phyloP scores from a whole-genome alignment of 2,329 filamentous ascomycete genomes.

The Colletotrichum sansevieriae region DNA sequence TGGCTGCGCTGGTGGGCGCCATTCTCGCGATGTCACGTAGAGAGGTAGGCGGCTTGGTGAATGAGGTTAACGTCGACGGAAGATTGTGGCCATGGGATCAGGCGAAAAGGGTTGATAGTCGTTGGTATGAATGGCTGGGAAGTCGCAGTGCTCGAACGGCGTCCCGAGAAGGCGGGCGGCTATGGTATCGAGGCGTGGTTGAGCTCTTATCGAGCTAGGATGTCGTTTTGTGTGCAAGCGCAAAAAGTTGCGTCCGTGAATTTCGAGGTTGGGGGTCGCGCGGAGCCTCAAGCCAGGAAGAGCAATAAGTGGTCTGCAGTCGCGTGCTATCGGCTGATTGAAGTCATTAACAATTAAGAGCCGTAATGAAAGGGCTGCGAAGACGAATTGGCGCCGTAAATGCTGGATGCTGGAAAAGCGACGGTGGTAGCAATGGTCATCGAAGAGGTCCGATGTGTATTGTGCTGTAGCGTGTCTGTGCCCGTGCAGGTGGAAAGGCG shows the following conservation, averaged over 20 bases:
- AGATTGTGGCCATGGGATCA: conserved; percentile 39
- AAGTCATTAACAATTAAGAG: conserved; percentile 34
- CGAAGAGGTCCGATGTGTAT: conserved; percentile 18
- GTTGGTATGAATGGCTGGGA: conserved; percentile 20
- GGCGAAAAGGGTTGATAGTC: conserved; percentile 10
- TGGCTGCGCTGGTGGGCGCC: conserved; percentile 65
- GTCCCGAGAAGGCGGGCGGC: conserved; percentile 23
- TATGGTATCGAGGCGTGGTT: conserved; percentile 16
- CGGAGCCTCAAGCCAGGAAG: conserved; percentile 28
- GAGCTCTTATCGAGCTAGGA: conserved; percentile 37
- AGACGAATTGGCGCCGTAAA: conserved; percentile 27
- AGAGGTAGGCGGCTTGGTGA: conserved; percentile 22
- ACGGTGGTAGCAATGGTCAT: conserved; percentile 21
- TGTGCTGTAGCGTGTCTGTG: conserved; percentile 16
- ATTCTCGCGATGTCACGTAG: conserved; percentile 51
- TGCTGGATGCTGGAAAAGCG: conserved; percentile 15
- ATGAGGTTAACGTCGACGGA: conserved; percentile 37
- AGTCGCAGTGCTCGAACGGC: conserved; percentile 10
- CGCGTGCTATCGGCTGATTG: conserved; percentile 15
- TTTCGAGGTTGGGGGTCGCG: conserved; percentile 36
- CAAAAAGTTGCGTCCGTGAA: conserved; percentile 40
- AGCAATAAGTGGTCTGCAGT: conserved; percentile 18
- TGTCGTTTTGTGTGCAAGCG: conserved; percentile 25
- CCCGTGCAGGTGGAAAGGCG: conserved; percentile 32
- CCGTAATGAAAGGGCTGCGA: conserved; percentile 7